Percentiles rank a stretch among this genome's conserved stretches.
Conservation (phyloP, 2,329 filamentous ascomycete genomes). For the Rutstroemia sydowiana region DNA sequence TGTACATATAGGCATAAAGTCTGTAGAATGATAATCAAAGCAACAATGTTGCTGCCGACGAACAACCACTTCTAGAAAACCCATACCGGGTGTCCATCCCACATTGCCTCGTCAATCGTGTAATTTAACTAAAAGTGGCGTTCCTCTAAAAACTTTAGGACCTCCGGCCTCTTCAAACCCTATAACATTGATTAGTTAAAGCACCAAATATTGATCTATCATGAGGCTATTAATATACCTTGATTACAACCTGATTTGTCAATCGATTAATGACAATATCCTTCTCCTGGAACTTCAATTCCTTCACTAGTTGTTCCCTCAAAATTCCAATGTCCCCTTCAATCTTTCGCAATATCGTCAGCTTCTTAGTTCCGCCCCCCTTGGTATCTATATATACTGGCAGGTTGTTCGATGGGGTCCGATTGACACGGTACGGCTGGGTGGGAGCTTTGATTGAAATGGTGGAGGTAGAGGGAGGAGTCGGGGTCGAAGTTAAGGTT, state of each 20-base stretch:
- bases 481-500: slow-evolving; percentile 6
- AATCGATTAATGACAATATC: slow-evolving; percentile 43
- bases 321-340: slow-evolving; percentile 64
- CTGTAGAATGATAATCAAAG: slow-evolving; percentile 13
- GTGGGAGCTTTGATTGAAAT: slow-evolving; percentile 10
- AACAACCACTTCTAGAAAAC: neutral
- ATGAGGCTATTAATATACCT: slow-evolving; percentile 41
- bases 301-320: slow-evolving; percentile 52
- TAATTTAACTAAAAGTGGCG: slow-evolving; percentile 25
- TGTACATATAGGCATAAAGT: slow-evolving; percentile 24
- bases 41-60: slow-evolving; percentile 13
- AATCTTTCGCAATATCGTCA: slow-evolving; percentile 72
- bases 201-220: neutral
- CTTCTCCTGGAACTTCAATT: slow-evolving; percentile 46
- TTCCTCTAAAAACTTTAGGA: slow-evolving; percentile 40
- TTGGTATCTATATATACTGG: slow-evolving; percentile 71
- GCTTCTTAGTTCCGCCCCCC: slow-evolving; percentile 65
- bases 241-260: slow-evolving; percentile 69
- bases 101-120: neutral
- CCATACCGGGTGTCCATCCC: too few species aligned
- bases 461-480: neutral
- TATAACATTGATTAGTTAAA: slow-evolving; percentile 19
- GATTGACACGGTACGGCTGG: slow-evolving; percentile 48
- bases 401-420: slow-evolving; percentile 63
- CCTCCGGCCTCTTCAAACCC: slow-evolving; percentile 43